Base-by-base conservation (phyloP, 768 basidiomycete genomes). In the Kwoniella europaea region DNA sequence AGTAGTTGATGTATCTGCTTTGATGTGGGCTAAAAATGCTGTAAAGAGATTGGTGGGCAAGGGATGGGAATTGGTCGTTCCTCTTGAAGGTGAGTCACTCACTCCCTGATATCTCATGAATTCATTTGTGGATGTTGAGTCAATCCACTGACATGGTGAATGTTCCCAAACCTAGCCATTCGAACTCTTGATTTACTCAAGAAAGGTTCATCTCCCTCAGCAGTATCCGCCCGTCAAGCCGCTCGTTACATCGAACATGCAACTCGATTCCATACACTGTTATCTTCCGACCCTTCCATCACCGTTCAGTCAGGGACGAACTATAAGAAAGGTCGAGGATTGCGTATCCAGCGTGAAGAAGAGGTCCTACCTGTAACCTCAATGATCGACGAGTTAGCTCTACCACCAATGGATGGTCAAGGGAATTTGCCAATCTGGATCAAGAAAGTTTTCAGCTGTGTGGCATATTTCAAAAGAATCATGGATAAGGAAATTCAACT, bases 111-210 rank as follows among this genome's bases (percentile, higher is more conserved):
- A 29, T 53, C 27, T 44, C 18, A 18, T 20, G 22, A 22, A 16
- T 4, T 57, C 20, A 27, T 7, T 29, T 12, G 63, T 15, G 50
- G 50, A 52, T 52, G 35, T 35, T 35, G 35, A 35, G 6, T 35
- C 35, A 35, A 7, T 35, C 35, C 35, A 35, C 35, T 35, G 35
- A 35, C 35, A 35, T 35, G 35, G 7, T 35, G 35, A 9, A 4
- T 4, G 35, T 35, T 35, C 35, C 35, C 35, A 35, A 35, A 35
- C 35, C n/a, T 81, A 96, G 94, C 91, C 10, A 87, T 97, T 29
- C 95, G 94, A 78, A 95, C 94, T 0, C 87, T 97, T 2, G 94
- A 97, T 80, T 85, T 95, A 1, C 88, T 96, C 78, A 97, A 97
- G 88, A 97, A 96, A 81, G 94, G 94, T 1, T 89, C 90, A 0